Conservation (phyloP, 2,329 filamentous ascomycete species). For the Sphaerulina populicola region DNA sequence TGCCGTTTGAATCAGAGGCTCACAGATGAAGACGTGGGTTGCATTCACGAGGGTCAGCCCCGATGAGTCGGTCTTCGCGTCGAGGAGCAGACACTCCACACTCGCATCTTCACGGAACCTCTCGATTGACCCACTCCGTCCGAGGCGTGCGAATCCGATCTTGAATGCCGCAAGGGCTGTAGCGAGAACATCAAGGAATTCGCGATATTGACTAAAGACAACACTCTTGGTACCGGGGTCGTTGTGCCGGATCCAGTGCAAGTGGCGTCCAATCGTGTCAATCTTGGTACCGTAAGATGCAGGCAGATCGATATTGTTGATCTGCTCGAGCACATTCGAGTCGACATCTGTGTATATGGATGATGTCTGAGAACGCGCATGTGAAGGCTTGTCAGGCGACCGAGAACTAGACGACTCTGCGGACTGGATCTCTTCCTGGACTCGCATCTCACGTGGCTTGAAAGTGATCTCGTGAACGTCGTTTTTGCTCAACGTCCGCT, state of each 20-base stretch:
- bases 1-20: conserved; percentile 86
- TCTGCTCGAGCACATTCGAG: conserved; percentile 62
- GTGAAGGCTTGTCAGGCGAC: conserved; percentile 9
- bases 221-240: conserved; percentile 86
- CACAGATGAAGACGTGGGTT: conserved; percentile 87
- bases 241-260: conserved; percentile 74
- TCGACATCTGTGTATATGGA: conserved; percentile 72
- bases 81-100: conserved; percentile 76
- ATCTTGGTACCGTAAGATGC: conserved; percentile 80
- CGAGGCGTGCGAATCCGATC: conserved; percentile 66
- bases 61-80: conserved; percentile 79
- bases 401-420: not conserved
- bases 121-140: conserved; percentile 58
- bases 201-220: conserved; percentile 84
- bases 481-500: conserved; percentile 53
- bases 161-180: conserved; percentile 61
- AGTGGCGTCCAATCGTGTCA: conserved; percentile 62
- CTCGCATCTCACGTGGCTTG: conserved; percentile 64
- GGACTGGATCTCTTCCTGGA: conserved; percentile 48
- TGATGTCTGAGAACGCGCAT: conserved; percentile 11
- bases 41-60: conserved; percentile 89
- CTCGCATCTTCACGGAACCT: conserved; percentile 67
- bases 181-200: conserved; percentile 67
- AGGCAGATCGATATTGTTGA: conserved; percentile 67
- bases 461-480: conserved; percentile 80